Evolutionary conservation across 768 basidiomycete genomes (phyloP).

Genomic region (Suillus subaureus): DNA sequence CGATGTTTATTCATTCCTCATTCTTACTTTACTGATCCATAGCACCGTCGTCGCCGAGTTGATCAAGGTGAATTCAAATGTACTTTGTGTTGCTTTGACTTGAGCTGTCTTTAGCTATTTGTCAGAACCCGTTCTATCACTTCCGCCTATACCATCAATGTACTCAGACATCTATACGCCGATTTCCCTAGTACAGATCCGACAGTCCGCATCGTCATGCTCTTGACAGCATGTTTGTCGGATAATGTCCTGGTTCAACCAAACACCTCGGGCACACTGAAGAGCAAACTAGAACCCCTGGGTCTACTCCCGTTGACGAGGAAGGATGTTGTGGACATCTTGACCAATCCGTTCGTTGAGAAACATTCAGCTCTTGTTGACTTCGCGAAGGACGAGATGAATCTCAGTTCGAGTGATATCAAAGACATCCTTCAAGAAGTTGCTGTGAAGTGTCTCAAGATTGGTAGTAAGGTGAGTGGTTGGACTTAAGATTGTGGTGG

Average conservation of each 20-base stretch:
- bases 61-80: constrained; percentile 52
- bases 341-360: constrained; percentile 73
- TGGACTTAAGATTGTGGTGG: no score
- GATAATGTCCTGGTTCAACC: constrained; percentile 29
- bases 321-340: constrained; percentile 61
- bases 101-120: constrained; percentile 54
- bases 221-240: constrained; percentile 65
- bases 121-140: constrained; percentile 69
- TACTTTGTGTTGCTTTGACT: constrained; percentile 9
- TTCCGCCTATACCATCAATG: constrained; percentile 45
- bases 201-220: constrained; percentile 68
- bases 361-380: constrained; percentile 51
- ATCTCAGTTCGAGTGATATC: constrained; percentile 45
- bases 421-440: constrained; percentile 59
- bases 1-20: background rate
- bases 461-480: constrained; percentile 50
- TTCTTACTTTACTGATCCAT: constrained; percentile 12
- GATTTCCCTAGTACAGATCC: constrained; percentile 69
- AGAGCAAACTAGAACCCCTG: constrained; percentile 55
- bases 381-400: constrained; percentile 48
- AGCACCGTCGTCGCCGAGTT: constrained; percentile 59
- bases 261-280: constrained; percentile 30
- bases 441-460: constrained; percentile 57
- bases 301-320: constrained; percentile 57
- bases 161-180: constrained; percentile 60